Evolutionary conservation across 768 basidiomycete genomes (phyloP), one percentile per base, ranked within the genome.

Genomic region (Chalciporus sphaerocephalus): DNA sequence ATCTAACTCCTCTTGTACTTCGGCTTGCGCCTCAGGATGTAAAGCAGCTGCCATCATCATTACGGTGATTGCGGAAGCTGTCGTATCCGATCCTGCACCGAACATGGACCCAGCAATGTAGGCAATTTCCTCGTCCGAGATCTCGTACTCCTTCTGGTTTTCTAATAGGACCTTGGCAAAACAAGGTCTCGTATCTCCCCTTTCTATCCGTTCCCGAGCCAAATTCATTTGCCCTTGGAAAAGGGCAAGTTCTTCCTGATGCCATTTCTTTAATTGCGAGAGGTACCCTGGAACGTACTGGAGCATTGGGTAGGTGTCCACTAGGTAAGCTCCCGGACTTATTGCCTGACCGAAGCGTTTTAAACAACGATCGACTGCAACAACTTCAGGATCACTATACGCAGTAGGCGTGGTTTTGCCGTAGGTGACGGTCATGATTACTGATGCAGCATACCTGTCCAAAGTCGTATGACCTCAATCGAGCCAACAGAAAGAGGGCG

Each of bases 1-100:
- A 40, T 80, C 80, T 0, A 84, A 62, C 44, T 84, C 78, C 13
- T 74, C 69, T 37, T 79, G 79, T 1, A 80, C 74, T 22, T 50
- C 65, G 2, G 56, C 59, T 42, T 81, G 79, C 1, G 76, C 68
- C 11, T 74, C 69, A 0, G 76, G 75, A 48, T 76, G 74, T 36
- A 67, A 66, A 2, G 74, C 74, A 8, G 80, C 74, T 1, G 80
- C 79, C 67, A 82, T 70, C 24, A 81, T 65, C n/a, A 66, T 64
- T 21, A 81, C 61, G 30, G 73, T 74, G 38, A 81, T 78, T 0
- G 74, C 79, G 2, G 76, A 73, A 0, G 67, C 63, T 11, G 65
- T 65, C 68, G 30, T n/a, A 6, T 73, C 71, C 7, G 66, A 55
- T 1, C 72, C 72, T 1, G 72, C 71, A 17, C 69, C 68, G 47